A percentile compares a stretch with the other conserved stretches of the same genome.
These are phyloP conservation scores for Chaetomium strumarium DNA, from an alignment of 2,329 filamentous ascomycete genomes.

Conservation along the genomic window DNA sequence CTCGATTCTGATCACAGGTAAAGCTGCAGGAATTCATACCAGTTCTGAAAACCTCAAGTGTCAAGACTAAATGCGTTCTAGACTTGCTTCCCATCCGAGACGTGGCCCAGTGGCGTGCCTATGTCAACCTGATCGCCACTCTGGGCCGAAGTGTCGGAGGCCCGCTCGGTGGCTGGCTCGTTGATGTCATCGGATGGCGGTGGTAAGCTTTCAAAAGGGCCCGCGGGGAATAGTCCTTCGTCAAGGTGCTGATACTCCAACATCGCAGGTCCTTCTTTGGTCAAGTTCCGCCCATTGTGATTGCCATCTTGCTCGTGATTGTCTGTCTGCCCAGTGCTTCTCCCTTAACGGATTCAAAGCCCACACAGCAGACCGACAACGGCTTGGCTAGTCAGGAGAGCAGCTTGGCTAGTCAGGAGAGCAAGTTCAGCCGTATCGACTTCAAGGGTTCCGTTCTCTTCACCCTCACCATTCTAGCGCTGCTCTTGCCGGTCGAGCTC, in stretches of 20 bases:
- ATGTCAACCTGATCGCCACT: conserved; percentile 47
- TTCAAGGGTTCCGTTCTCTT: conserved; percentile 49
- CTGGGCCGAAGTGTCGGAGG: conserved; percentile 47
- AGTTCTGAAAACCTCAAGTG: background rate
- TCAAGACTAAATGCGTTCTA: conserved; percentile 15
- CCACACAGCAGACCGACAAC: conserved; percentile 3
- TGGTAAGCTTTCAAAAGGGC: conserved; percentile 35
- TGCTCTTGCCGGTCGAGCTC: conserved; percentile 37
- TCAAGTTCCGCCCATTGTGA: conserved; percentile 49
- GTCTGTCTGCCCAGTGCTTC: conserved; percentile 31
- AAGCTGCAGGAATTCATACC: background rate
- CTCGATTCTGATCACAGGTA: conserved; percentile 47
- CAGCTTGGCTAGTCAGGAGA: conserved; percentile 21
- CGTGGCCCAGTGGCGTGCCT: conserved; percentile 48
- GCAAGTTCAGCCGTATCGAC: conserved; percentile 49
- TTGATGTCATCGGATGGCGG: conserved; percentile 60
- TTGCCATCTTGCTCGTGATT: conserved; percentile 39
- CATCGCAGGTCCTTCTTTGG: conserved; percentile 47
- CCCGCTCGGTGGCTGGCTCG: conserved; percentile 53
- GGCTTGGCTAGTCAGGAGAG: conserved; percentile 17
- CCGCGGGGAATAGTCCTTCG: background rate
- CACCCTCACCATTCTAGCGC: conserved; percentile 30
- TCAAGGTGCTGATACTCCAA: background rate
- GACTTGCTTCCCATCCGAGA: conserved; percentile 48
- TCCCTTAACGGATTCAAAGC: background rate